These are phyloP conservation scores for Podaxis rugospora DNA, from an alignment of 768 basidiomycete species.

Conservation along the genomic window DNA sequence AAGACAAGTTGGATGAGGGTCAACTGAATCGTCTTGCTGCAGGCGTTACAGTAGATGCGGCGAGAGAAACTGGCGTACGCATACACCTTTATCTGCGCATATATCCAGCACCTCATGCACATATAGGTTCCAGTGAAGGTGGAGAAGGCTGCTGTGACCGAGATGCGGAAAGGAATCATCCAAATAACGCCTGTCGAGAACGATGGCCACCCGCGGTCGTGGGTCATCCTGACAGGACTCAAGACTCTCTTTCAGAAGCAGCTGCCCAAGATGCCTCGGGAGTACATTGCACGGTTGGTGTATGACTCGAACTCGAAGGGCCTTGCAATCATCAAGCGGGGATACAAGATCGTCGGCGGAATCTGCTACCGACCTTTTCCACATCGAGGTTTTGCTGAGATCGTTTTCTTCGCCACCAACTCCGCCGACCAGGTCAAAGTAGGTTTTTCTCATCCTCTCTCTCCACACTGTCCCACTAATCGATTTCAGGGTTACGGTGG, in stretches of 20 bases:
- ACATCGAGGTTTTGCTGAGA: conserved; percentile 93
- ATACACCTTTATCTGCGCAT: background rate
- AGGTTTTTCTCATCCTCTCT: conserved; percentile 14
- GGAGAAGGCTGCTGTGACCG: conserved; percentile 77
- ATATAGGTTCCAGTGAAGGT: conserved; percentile 48
- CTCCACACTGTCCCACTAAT: background rate
- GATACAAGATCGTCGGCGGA: conserved; percentile 94
- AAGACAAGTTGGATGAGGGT: conserved; percentile 76
- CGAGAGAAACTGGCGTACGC: conserved; percentile 30
- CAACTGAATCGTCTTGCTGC: conserved; percentile 75
- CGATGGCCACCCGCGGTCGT: conserved; percentile 67
- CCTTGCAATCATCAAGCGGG: conserved; percentile 92
- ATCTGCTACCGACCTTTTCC: conserved; percentile 97
- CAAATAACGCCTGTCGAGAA: conserved; percentile 82
- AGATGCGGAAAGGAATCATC: conserved; percentile 81
- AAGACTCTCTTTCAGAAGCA: conserved; percentile 98
- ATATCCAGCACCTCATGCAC: conserved; percentile 1
- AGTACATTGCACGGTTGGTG: conserved; percentile 95
- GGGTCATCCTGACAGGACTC: conserved; percentile 87
- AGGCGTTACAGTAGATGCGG: conserved; percentile 74
- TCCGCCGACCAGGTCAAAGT: conserved; percentile 98
- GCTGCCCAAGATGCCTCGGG: conserved; percentile 97
- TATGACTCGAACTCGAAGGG: conserved; percentile 90
- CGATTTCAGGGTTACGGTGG: conserved; percentile 84
- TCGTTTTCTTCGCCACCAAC: conserved; percentile 97